Conservation (phyloP, 163 green algal species). For the Chlamydomonas reinhardtii region DNA sequence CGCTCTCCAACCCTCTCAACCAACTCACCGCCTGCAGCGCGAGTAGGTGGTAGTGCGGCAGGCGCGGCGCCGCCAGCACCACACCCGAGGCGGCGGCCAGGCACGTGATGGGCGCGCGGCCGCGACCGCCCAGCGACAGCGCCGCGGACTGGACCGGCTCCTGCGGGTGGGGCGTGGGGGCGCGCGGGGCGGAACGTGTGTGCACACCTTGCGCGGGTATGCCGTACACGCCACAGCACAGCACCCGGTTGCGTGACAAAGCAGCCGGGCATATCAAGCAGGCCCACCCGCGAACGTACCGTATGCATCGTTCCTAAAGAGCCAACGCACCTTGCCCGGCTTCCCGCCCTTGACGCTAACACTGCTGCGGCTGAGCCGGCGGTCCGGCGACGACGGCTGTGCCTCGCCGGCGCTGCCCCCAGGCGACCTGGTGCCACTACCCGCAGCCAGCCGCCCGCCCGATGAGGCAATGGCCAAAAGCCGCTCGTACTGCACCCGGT, state of each 20-base stretch:
- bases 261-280: too few species aligned
- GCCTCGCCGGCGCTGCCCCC: not conserved
- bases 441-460: not conserved
- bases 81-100: conserved; percentile 16
- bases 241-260: too few species aligned
- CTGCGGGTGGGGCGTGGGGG: not conserved
- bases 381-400: not conserved
- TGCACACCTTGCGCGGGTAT: too few species aligned
- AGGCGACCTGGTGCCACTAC: not conserved
- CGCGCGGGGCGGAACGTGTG: not conserved
- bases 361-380: not conserved
- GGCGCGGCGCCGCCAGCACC: conserved; percentile 18
- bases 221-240: too few species aligned
- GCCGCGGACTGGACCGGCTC: not conserved
- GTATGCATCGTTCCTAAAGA: too few species aligned
- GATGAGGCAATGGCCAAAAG: not conserved
- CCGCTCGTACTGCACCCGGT: conserved; percentile 40
- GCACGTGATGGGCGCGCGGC: not conserved
- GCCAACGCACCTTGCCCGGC: not conserved
- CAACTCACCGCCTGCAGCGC: too few species aligned
- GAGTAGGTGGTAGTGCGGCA: too few species aligned
- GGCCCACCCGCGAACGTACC: too few species aligned
- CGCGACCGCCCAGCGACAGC: not conserved
- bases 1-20: too few species aligned
- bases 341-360: not conserved